Base-by-base conservation (phyloP, 2,329 filamentous ascomycete species). In the Curvularia verruculosa region DNA sequence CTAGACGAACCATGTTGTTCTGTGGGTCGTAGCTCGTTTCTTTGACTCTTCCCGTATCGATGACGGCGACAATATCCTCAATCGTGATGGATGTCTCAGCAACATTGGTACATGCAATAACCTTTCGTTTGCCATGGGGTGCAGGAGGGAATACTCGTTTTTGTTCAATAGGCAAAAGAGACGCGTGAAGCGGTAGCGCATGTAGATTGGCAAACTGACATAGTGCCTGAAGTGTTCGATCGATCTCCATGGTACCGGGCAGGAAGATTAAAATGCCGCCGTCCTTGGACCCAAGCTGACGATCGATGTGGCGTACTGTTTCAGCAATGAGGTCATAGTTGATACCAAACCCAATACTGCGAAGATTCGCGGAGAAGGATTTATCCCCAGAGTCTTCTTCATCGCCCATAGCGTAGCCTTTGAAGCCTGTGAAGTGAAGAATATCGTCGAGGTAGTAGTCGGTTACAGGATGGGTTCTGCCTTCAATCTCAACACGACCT, bases 21-120 rank as follows among this genome's bases (percentile, higher is more conserved):
- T 89, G 85, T 0, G 92, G 87, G 73, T 98, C 95, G 68, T 93
- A 98, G 72, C 91, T 94, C 0, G 93, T 99, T 77, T 99, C 94
- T 73, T 99, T 99, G 58, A 99, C 95, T 51, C 92, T 88, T 26
- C 95, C 95, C 10, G 90, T 95, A 74, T 99, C 95, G 61, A 99
- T 94, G 44, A 99, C 95, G 2, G 91, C 94, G 2, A 98, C 90
- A 51, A 99, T 91, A 72, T 99, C 95, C 72, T 97, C 93, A 58
- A 99, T 99, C 0, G 95, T 99, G 74, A 99, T 98, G 2, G 95
- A 98, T 0, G 95, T 99, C 75, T 99, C 95, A 1, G 95, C 95
- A 2, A 99, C 94, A 69, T 99, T 99, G 43, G 95, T 99, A 1
- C 95, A 91, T 6, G 94, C 91, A 31, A 99, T 90, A 12, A 99